Percentiles rank a stretch among this genome's conserved stretches.
phyloP scores from a whole-genome alignment of 1,284 basidiomycete genomes.

The Termitomyces sp. region DNA sequence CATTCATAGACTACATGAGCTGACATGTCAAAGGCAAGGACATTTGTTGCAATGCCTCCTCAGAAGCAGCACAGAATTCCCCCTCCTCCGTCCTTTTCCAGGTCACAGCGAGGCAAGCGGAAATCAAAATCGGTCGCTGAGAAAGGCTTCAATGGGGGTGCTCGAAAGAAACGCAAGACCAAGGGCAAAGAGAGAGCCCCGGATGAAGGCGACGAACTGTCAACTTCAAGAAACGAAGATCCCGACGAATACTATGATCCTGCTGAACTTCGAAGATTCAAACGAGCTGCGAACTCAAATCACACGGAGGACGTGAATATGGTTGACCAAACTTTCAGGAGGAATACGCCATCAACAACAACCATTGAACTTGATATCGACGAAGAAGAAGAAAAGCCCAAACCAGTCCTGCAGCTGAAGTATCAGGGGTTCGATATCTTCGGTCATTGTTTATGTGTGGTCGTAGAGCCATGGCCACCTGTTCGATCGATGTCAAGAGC shows the following conservation, averaged over 20 bases:
- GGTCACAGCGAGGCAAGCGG: slow-evolving; percentile 20
- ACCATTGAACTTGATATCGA: slow-evolving; percentile 18
- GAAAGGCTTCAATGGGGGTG: slow-evolving; percentile 13
- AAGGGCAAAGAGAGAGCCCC: slow-evolving; percentile 35
- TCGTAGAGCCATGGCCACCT: slow-evolving; percentile 72
- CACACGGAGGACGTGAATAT: slow-evolving; percentile 8
- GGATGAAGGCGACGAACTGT: slow-evolving; percentile 22
- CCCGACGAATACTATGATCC: slow-evolving; percentile 13
- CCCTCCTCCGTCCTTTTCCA: slow-evolving; percentile 20
- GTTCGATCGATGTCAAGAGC: slow-evolving; percentile 35
- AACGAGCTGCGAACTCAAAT: background rate
- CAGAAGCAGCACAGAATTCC: slow-evolving; percentile 17
- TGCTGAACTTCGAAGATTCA: slow-evolving; percentile 5
- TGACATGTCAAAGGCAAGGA: slow-evolving; percentile 37
- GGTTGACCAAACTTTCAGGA: slow-evolving; percentile 2
- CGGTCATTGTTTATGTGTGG: slow-evolving; percentile 67
- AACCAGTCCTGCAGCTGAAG: slow-evolving; percentile 57
- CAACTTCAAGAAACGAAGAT: slow-evolving; percentile 12
- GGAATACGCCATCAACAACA: background rate
- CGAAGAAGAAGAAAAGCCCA: slow-evolving; percentile 50
- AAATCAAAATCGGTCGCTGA: slow-evolving; percentile 11
- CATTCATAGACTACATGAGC: background rate
- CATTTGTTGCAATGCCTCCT: slow-evolving; percentile 43
- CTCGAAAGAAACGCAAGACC: slow-evolving; percentile 42
- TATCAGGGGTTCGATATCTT: slow-evolving; percentile 66